Evolutionary conservation across 345 rosid species (phyloP).

Genomic region (Lepidium africanum): DNA sequence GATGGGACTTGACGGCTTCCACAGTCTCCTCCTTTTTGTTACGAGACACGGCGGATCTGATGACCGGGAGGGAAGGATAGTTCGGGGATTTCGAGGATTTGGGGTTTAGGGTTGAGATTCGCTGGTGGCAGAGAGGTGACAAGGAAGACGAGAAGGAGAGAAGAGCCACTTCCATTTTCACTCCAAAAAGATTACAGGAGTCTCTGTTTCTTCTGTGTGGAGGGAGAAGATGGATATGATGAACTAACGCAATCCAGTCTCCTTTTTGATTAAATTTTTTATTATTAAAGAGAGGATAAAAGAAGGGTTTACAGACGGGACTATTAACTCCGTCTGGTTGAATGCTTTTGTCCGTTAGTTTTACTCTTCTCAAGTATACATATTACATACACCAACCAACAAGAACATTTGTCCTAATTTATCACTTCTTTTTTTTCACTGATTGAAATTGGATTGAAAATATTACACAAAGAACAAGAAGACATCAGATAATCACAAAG

Average conservation of each 20-base stretch:
- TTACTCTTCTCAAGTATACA: no score
- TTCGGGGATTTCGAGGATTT: conserved; percentile 14
- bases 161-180: conserved; percentile 58
- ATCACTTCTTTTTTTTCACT: no score
- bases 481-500: no score
- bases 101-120: conserved; percentile 25
- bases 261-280: no score
- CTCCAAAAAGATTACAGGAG: conserved; percentile 1
- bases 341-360: not conserved
- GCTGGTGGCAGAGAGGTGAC: conserved; percentile 24
- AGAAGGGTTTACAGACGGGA: not conserved
- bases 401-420: no score
- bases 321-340: conserved; percentile 1
- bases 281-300: no score
- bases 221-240: not conserved
- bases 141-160: conserved; percentile 54
- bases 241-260: not conserved
- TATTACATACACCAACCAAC: no score
- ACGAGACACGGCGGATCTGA: conserved; percentile 77
- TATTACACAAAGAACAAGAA: no score
- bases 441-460: no score
- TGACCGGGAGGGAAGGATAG: conserved; percentile 23
- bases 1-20: conserved; percentile 60
- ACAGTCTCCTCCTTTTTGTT: conserved; percentile 82
- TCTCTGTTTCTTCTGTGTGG: conserved; percentile 11